Conservation (phyloP, 768 basidiomycete genomes). For the Lactarius sanguifluus region DNA sequence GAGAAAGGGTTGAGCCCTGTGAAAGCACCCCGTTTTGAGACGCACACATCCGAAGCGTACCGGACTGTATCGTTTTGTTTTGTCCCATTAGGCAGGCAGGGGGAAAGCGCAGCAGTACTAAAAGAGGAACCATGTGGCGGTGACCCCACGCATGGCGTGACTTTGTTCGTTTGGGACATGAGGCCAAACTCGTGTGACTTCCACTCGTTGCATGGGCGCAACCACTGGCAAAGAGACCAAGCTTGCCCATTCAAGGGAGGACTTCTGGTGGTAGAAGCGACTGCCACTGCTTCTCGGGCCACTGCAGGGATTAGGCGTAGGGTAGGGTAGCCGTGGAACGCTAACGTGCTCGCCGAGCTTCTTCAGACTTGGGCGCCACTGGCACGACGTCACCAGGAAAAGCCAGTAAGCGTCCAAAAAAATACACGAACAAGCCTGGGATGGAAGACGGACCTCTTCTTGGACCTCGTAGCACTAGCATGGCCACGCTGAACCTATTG, state of each 20-base stretch:
- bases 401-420: background rate
- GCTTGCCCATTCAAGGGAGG: background rate
- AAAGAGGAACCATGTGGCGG: background rate
- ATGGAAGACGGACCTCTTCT: background rate
- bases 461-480: background rate
- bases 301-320: background rate
- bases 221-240: background rate
- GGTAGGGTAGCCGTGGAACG: background rate
- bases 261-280: background rate
- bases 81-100: too few relatives aligned
- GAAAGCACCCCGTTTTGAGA: background rate
- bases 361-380: background rate
- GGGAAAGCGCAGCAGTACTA: background rate
- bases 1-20: background rate
- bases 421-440: background rate
- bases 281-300: background rate
- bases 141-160: background rate
- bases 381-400: background rate
- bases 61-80: background rate
- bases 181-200: background rate
- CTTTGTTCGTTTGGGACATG: background rate
- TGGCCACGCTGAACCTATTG: background rate
- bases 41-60: background rate
- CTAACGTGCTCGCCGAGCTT: background rate
- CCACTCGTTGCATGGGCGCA: background rate